These are phyloP conservation scores for Candida sanyaensis DNA, from an alignment of 1,139 yeast species.

Conservation along the genomic window DNA sequence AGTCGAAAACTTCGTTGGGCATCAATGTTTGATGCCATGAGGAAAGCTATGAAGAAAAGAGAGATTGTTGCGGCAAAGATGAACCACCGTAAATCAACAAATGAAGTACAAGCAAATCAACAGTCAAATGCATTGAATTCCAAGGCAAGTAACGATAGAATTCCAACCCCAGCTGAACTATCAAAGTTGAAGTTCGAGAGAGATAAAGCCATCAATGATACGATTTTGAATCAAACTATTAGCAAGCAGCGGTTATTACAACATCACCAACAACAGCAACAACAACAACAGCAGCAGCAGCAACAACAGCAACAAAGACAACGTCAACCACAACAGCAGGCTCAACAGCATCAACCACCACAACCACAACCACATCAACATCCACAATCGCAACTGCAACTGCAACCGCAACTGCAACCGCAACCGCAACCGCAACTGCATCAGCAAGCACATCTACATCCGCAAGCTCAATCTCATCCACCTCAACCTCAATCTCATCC, in stretches of 20 bases:
- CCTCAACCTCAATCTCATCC: too few relatives aligned
- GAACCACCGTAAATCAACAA: constrained; percentile 28
- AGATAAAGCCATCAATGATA: constrained; percentile 80
- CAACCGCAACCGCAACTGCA: constrained; percentile 11
- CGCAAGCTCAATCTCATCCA: constrained; percentile 7
- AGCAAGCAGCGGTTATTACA: constrained; percentile 41
- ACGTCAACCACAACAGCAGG: constrained; percentile 16
- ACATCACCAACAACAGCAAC: constrained; percentile 35
- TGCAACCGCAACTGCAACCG: constrained; percentile 17
- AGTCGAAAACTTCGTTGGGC: constrained; percentile 89
- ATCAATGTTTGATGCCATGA: constrained; percentile 92
- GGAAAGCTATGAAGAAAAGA: constrained; percentile 86
- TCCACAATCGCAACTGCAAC: constrained; percentile 5
- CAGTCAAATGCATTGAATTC: constrained; percentile 21
- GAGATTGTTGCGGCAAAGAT: constrained; percentile 52
- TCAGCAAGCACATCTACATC: constrained; percentile 15
- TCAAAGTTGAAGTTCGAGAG: constrained; percentile 80
- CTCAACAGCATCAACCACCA: constrained; percentile 17
- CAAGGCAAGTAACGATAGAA: constrained; percentile 29
- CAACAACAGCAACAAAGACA: constrained; percentile 12
- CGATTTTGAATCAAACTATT: constrained; percentile 57
- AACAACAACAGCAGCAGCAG: constrained; percentile 12
- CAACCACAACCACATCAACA: constrained; percentile 11
- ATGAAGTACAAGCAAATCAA: constrained; percentile 17
- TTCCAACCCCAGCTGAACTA: constrained; percentile 82